phyloP scores from a whole-genome alignment of 352 stramenopile genomes.

The Phytophthora hibernalis region DNA sequence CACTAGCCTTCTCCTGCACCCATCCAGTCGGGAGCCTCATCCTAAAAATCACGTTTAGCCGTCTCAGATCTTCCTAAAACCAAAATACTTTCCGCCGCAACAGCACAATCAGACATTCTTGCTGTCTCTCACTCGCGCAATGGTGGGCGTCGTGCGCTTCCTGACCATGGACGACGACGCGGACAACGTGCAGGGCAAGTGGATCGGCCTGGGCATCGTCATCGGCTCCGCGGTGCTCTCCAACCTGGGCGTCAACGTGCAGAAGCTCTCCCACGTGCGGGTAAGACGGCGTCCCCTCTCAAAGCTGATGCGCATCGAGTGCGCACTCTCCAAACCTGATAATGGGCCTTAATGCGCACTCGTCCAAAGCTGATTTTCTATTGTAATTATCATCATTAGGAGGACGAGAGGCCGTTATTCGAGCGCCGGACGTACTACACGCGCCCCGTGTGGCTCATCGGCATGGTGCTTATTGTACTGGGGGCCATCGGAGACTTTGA shows the following conservation, averaged over 20 bases:
- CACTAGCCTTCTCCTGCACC: not conserved
- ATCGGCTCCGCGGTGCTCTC: constrained; percentile 83
- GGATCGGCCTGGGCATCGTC: constrained; percentile 83
- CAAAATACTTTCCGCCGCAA: constrained; percentile 24
- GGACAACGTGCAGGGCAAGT: constrained; percentile 78
- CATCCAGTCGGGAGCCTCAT: not conserved
- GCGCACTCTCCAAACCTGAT: constrained; percentile 14
- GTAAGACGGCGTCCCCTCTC: constrained; percentile 37
- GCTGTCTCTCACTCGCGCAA: constrained; percentile 12
- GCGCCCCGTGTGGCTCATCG: constrained; percentile 84
- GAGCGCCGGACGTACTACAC: constrained; percentile 82
- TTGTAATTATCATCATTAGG: constrained; percentile 33
- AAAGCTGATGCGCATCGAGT: constrained; percentile 15
- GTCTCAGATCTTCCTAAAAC: constrained; percentile 37
- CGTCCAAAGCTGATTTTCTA: not conserved
- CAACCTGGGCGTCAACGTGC: constrained; percentile 87
- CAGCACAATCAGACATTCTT: constrained; percentile 11
- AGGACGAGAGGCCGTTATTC: constrained; percentile 72
- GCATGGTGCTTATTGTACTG: constrained; percentile 81
- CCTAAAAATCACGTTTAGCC: constrained; percentile 22
- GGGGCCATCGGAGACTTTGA: constrained; percentile 89
- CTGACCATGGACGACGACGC: constrained; percentile 39
- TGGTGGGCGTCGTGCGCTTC: constrained; percentile 8
- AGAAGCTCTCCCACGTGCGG: constrained; percentile 86
- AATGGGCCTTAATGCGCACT: constrained; percentile 11